These are phyloP conservation scores for Geotrichum reessii DNA, from an alignment of 1,139 yeast genomes.

Conservation along the genomic window DNA sequence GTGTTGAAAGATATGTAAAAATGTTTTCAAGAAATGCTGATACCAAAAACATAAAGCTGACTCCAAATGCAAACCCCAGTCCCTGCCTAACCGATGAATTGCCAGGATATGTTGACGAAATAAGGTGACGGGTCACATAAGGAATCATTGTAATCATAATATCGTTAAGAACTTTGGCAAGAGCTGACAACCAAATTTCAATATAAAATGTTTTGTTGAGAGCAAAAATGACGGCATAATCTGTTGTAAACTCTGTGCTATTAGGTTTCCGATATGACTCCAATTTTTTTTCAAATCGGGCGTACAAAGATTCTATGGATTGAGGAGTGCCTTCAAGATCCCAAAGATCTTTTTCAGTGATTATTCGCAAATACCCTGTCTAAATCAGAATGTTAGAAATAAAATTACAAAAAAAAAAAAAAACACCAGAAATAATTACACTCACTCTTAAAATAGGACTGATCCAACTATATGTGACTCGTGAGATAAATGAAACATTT, in stretches of 20 bases:
- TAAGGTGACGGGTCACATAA: slow-evolving; percentile 46
- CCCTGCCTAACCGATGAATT: slow-evolving; percentile 42
- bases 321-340: slow-evolving; percentile 47
- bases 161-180: slow-evolving; percentile 45
- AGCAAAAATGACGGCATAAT: slow-evolving; percentile 41
- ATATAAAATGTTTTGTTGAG: slow-evolving; percentile 46
- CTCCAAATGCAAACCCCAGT: slow-evolving; percentile 56
- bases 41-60: slow-evolving; percentile 42
- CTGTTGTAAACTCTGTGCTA: slow-evolving; percentile 36
- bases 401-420: background rate
- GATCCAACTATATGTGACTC: slow-evolving; percentile 4
- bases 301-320: slow-evolving; percentile 45
- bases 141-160: slow-evolving; percentile 48
- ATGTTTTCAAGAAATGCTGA: slow-evolving; percentile 53
- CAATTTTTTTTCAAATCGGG: slow-evolving; percentile 39
- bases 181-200: slow-evolving; percentile 45
- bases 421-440: background rate
- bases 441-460: slow-evolving; percentile 3
- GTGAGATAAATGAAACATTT: background rate
- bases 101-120: slow-evolving; percentile 39
- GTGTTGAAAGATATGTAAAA: slow-evolving; percentile 53
- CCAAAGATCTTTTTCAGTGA: slow-evolving; percentile 59
- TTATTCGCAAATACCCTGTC: slow-evolving; percentile 59
- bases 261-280: slow-evolving; percentile 35
- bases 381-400: slow-evolving; percentile 2